These are phyloP conservation scores for Colletotrichum chlorophyti DNA, from an alignment of 2,329 filamentous ascomycete species.

Conservation along the genomic window DNA sequence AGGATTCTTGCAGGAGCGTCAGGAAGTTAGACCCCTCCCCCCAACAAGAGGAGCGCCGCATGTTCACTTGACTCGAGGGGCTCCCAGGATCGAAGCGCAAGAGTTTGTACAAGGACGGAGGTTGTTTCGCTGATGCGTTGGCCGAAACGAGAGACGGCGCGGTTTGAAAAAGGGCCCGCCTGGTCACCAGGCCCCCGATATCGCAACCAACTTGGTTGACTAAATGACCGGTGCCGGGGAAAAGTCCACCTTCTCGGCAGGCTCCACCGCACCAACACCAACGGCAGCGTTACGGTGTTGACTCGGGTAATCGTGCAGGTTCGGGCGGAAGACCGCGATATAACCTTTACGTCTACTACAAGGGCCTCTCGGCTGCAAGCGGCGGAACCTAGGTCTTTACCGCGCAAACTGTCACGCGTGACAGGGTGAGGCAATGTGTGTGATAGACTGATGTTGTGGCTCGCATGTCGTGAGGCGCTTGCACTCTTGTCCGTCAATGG, in stretches of 20 bases:
- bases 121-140: background rate
- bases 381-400: no score
- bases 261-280: background rate
- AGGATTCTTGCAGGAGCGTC: no score
- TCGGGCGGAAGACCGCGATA: slow-evolving; percentile 1
- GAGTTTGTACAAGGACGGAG: background rate
- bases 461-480: no score
- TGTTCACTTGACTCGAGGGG: no score
- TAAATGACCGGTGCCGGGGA: slow-evolving; percentile 11
- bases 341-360: background rate
- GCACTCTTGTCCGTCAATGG: no score
- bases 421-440: no score
- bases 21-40: no score
- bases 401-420: no score
- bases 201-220: slow-evolving; percentile 2
- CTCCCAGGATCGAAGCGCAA: no score
- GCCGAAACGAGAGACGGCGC: background rate
- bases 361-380: no score
- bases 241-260: slow-evolving; percentile 24
- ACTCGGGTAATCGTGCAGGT: background rate
- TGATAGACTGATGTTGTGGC: no score
- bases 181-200: slow-evolving; percentile 16
- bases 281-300: slow-evolving; percentile 10
- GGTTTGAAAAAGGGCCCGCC: background rate
- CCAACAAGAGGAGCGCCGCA: no score